Percentiles rank a stretch among this genome's conserved stretches.
Evolutionary conservation across 2,329 filamentous ascomycete species (phyloP).

Genomic region (Apiospora hydei): DNA sequence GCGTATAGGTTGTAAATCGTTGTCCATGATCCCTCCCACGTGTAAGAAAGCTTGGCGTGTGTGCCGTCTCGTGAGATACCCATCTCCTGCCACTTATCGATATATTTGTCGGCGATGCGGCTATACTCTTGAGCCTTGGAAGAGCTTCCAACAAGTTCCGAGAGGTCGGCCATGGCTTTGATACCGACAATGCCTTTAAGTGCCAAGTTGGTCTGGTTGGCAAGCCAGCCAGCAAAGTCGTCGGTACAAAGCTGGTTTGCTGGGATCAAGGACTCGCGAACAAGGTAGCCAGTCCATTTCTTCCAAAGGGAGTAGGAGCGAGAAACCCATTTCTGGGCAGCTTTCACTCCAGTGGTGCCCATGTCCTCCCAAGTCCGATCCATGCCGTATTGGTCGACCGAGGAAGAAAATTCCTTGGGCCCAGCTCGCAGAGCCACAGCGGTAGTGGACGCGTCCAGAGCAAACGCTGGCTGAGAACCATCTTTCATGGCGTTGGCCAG

Average conservation of each 20-base stretch:
- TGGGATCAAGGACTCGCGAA: constrained; percentile 73
- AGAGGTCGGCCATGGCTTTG: constrained; percentile 77
- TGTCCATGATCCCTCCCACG: constrained; percentile 85
- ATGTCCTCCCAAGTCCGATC: constrained; percentile 66
- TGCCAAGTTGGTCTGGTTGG: constrained; percentile 77
- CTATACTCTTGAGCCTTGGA: constrained; percentile 67
- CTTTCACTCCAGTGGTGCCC: constrained; percentile 51
- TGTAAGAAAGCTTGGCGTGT: constrained; percentile 80
- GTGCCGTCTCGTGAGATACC: constrained; percentile 74
- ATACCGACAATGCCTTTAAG: constrained; percentile 82
- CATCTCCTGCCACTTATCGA: constrained; percentile 74
- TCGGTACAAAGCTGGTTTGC: constrained; percentile 79
- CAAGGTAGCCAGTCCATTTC: constrained; percentile 78
- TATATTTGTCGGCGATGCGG: constrained; percentile 70
- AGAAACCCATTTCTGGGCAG: constrained; percentile 49
- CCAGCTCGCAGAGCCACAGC: constrained; percentile 29
- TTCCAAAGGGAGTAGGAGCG: constrained; percentile 74
- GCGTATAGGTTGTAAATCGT: constrained; percentile 82
- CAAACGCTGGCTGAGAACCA: constrained; percentile 62
- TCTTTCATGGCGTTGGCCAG: constrained; percentile 78
- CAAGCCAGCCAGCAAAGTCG: constrained; percentile 79
- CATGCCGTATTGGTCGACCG: constrained; percentile 51
- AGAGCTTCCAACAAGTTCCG: constrained; percentile 63
- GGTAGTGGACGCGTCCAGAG: constrained; percentile 51
- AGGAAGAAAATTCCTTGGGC: constrained; percentile 29